These are phyloP conservation scores for Leucosporidium scottii DNA, from an alignment of 768 basidiomycete genomes.

Conservation along the genomic window DNA sequence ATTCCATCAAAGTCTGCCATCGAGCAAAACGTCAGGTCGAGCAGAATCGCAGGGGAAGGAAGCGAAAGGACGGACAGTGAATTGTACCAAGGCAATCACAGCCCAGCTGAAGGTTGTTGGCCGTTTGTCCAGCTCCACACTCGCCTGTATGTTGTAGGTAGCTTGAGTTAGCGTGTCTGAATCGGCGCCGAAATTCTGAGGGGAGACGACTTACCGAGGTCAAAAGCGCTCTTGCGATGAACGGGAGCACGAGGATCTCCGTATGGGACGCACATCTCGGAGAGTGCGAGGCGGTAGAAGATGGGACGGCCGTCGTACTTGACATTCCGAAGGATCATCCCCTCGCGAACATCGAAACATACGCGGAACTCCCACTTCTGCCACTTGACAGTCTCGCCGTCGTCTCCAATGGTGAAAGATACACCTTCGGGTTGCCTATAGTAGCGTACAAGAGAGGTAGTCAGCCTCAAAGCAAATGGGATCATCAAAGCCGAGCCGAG, in stretches of 20 bases:
- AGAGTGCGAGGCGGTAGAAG: conserved; percentile 35
- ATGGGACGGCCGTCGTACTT: conserved; percentile 36
- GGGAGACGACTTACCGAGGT: conserved; percentile 24
- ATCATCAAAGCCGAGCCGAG: background rate
- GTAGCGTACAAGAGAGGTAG: too few species aligned
- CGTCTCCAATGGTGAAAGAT: conserved; percentile 11
- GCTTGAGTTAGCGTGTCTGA: too few species aligned
- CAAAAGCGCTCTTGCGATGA: conserved; percentile 39
- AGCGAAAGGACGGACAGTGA: background rate
- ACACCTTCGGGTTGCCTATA: conserved; percentile 17
- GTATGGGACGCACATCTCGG: conserved; percentile 40
- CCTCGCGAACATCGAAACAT: conserved; percentile 35
- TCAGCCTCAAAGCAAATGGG: background rate
- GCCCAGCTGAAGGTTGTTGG: conserved; percentile 36
- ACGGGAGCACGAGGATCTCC: conserved; percentile 24
- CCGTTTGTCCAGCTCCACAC: conserved; percentile 34
- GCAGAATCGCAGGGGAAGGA: background rate
- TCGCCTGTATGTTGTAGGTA: too few species aligned
- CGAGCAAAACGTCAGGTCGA: background rate
- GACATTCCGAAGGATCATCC: conserved; percentile 37
- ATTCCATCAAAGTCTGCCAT: conserved; percentile 36
- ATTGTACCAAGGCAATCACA: conserved; percentile 36
- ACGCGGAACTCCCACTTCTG: conserved; percentile 33
- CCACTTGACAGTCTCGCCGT: conserved; percentile 24
- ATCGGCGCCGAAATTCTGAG: too few species aligned